Percentiles rank a stretch among this genome's conserved stretches.
These are phyloP conservation scores for Parathielavia hyrcaniae DNA, from an alignment of 495 filamentous ascomycete genomes.

Conservation along the genomic window DNA sequence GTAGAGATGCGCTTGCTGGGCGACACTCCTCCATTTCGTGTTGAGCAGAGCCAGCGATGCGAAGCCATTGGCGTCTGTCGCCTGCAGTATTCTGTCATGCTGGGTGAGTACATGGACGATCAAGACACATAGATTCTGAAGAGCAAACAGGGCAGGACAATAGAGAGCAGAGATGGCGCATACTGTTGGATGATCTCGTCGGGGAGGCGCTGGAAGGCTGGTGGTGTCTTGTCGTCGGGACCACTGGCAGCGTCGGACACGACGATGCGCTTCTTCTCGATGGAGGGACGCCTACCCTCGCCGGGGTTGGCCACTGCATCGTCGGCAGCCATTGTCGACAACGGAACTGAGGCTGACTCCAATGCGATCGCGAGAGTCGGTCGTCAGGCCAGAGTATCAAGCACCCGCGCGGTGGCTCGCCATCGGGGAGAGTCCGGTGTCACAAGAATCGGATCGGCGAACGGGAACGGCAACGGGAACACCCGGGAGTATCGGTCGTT, in stretches of 20 bases:
- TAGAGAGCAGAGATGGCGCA: conserved; percentile 17
- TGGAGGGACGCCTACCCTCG: conserved; percentile 27
- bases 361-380: conserved; percentile 17
- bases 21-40: conserved; percentile 66
- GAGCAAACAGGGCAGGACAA: neutral
- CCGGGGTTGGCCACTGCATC: conserved; percentile 19
- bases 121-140: neutral
- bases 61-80: conserved; percentile 69
- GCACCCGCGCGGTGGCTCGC: conserved; percentile 17
- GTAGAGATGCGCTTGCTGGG: conserved; percentile 66
- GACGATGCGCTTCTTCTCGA: conserved; percentile 33
- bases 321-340: conserved; percentile 22
- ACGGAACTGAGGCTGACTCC: conserved; percentile 1
- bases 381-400: conserved; percentile 16
- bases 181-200: conserved; percentile 50
- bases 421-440: conserved; percentile 15
- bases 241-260: conserved; percentile 16
- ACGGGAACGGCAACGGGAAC: neutral
- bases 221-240: conserved; percentile 14
- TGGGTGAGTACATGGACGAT: conserved; percentile 12
- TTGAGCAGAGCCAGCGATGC: conserved; percentile 79
- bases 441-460: neutral
- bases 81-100: conserved; percentile 61
- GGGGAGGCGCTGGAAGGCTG: conserved; percentile 43
- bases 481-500: neutral